Evolutionary conservation across 805 yeast species (phyloP).

Genomic region (Schizosaccharomyces lindneri): DNA sequence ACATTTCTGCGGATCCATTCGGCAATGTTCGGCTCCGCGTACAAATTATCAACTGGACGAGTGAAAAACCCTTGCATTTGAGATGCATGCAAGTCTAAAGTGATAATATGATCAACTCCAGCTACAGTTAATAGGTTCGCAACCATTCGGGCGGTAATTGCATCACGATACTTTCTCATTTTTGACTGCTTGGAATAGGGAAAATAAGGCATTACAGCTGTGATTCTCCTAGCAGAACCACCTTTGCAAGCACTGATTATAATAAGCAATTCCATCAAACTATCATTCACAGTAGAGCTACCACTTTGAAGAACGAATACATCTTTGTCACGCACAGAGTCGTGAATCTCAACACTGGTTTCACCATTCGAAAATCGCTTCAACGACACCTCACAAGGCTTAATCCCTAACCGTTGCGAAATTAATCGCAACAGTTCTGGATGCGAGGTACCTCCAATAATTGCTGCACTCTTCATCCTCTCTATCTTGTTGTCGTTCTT

Average conservation of each 20-base stretch:
- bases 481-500: neutral
- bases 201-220: conserved; percentile 91
- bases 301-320: conserved; percentile 84
- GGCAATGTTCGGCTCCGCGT: conserved; percentile 90
- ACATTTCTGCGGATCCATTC: conserved; percentile 86
- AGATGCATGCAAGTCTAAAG: conserved; percentile 89
- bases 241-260: conserved; percentile 89
- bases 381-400: conserved; percentile 77
- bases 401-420: conserved; percentile 73
- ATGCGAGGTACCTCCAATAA: conserved; percentile 52
- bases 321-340: conserved; percentile 19
- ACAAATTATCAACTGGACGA: conserved; percentile 87
- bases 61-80: conserved; percentile 98
- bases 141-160: conserved; percentile 90
- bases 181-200: conserved; percentile 93
- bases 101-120: conserved; percentile 95
- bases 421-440: conserved; percentile 80
- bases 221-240: conserved; percentile 92
- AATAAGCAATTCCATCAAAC: conserved; percentile 84
- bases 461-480: neutral
- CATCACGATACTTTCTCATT: conserved; percentile 97
- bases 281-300: conserved; percentile 68
- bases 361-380: conserved; percentile 93
- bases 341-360: conserved; percentile 86
- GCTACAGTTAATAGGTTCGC: conserved; percentile 91